These are phyloP conservation scores for Mycena polygramma DNA, from an alignment of 768 basidiomycete species.

Conservation along the genomic window DNA sequence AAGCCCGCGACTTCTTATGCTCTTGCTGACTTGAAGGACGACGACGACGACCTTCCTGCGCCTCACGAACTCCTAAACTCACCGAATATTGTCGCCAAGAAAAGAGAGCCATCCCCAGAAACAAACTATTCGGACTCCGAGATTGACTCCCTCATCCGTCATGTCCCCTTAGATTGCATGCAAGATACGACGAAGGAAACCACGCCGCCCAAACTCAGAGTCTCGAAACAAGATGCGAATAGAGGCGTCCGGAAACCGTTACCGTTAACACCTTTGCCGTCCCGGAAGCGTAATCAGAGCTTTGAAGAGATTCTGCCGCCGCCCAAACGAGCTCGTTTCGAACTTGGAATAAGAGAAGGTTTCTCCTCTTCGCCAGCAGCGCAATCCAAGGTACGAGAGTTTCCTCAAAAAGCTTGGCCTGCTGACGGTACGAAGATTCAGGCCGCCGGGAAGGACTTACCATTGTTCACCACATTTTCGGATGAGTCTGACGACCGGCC, in stretches of 20 bases:
- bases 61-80: constrained; percentile 48
- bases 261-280: constrained; percentile 24
- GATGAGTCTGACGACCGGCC: constrained; percentile 16
- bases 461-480: constrained; percentile 16
- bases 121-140: constrained; percentile 59
- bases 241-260: constrained; percentile 7
- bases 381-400: neutral
- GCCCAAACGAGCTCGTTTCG: constrained; percentile 26
- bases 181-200: neutral
- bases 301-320: constrained; percentile 12
- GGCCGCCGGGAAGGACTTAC: neutral
- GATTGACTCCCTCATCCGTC: constrained; percentile 57
- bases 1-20: constrained; percentile 38
- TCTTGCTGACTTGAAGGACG: constrained; percentile 44
- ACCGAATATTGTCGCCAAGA: constrained; percentile 37
- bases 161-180: constrained; percentile 48
- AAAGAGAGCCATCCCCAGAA: constrained; percentile 43
- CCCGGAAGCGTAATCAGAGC: constrained; percentile 24
- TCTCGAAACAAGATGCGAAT: neutral
- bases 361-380: constrained; percentile 22
- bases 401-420: too few relatives aligned
- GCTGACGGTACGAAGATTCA: neutral
- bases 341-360: neutral
- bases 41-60: constrained; percentile 61
- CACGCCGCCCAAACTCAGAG: neutral